Evolutionary conservation across 768 basidiomycete genomes (phyloP), one percentile per base, ranked within the genome.

Genomic region (Leccinum variicolor): DNA sequence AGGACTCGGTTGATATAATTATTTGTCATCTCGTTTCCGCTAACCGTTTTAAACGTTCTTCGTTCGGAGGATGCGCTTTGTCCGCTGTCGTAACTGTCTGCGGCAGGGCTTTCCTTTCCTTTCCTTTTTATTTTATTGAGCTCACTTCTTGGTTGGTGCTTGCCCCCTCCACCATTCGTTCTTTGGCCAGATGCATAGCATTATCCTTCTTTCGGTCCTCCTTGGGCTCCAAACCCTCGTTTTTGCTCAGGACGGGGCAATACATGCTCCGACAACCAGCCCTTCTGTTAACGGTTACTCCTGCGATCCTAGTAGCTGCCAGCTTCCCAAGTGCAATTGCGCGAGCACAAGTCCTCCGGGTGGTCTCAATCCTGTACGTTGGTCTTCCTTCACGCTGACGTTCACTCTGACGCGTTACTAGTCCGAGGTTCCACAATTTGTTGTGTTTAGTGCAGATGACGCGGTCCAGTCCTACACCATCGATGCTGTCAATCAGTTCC

Each of bases 301-400:
- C 2, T 57, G 55, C 11, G 31, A 57, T 57, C 26, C 31, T 1
- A 4, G 3, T 19, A 33, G 45, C 10, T 56, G 55, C 31, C 54
- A 56, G 41, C 41, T 57, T 17, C 54, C 54, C 23, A 34, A 17
- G 25, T 56, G 41, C 41, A 56, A 56, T 21, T 56, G 54, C 29
- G 54, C 55, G 14, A 45, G 55, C 25, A 21, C 31, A 28, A 33
- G 19, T 13, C 55, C 41, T 11, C 41, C 39, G 7, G 55, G 54
- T 56, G 31, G 54, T 31, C 29, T 56, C 41, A 57, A 10, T 45
- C n/a, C 54, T 1, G 56, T 57, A 7, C 25, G 54, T 9, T 31
- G 15, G 19, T 1, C 21, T 56, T 45, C 25, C 14, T 56, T 26
- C 11, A 8, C 7, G 9, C 36, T 51, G 6, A 5, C 2, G 19